Evolutionary conservation across 1,284 basidiomycete species (phyloP).

Genomic region (Mycena citricolor): DNA sequence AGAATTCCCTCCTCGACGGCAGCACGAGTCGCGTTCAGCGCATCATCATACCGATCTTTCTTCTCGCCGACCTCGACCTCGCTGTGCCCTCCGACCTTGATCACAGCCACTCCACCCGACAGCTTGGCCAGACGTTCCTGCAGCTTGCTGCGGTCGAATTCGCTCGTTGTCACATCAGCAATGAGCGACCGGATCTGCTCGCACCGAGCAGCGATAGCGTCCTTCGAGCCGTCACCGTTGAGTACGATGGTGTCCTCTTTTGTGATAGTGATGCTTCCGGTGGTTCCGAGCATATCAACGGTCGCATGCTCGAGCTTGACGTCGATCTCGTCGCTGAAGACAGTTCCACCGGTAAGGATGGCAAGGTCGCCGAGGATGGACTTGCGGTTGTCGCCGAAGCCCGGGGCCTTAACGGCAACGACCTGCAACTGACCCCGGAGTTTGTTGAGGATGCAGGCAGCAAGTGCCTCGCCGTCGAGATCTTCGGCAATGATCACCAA

Average conservation of each 20-base stretch:
- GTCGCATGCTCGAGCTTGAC: conserved; percentile 96
- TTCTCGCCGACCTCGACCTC: conserved; percentile 99
- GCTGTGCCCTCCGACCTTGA: conserved; percentile 92
- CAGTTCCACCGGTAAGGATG: conserved; percentile 95
- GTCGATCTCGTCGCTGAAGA: conserved; percentile 98
- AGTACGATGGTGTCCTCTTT: conserved; percentile 99
- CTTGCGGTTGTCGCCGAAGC: conserved; percentile 99
- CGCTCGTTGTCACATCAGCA: conserved; percentile 82
- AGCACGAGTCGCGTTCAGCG: conserved; percentile 94
- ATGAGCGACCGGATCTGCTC: conserved; percentile 92
- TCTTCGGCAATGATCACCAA: conserved; percentile 97
- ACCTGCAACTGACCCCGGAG: conserved; percentile 33
- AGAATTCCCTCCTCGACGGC: conserved; percentile 99
- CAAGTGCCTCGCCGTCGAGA: conserved; percentile 95
- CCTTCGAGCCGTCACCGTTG: conserved; percentile 90
- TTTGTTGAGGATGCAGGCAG: conserved; percentile 48
- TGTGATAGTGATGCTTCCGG: conserved; percentile 91
- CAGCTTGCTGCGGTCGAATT: conserved; percentile 94
- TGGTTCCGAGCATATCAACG: conserved; percentile 87
- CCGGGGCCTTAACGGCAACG: conserved; percentile 61
- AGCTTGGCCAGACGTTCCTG: conserved; percentile 98
- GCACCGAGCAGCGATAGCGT: conserved; percentile 84
- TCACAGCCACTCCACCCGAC: conserved; percentile 94
- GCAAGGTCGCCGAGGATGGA: conserved; percentile 95
- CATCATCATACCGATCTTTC: conserved; percentile 99